Evolutionary conservation across 2,329 filamentous ascomycete species (phyloP), one percentile per base, ranked within the genome.

Genomic region (Allantophomopsis cytisporea): DNA sequence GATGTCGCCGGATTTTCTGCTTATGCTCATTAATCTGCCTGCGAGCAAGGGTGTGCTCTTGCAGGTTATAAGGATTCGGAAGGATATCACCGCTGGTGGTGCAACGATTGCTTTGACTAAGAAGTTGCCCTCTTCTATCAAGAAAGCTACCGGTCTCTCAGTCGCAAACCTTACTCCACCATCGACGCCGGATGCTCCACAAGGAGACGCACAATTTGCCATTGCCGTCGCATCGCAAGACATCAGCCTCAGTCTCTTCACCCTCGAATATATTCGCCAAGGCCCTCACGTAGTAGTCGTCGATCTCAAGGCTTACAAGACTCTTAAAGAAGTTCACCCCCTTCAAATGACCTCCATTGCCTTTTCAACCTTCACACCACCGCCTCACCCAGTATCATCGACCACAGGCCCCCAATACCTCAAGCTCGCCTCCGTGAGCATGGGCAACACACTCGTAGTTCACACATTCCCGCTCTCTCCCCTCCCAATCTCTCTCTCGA

Each of bases 211-310:
- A 36, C 86, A 95, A 59, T 82, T 86, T 47, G 73, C 82, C 36
- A 69, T 94, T 47, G 88, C 87, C 6, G 76, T 93, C 12, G 83
- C 83, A 2, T 81, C 80, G 7, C 81, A 83, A 50, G 83, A 93
- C 56, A 76, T 78, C 43, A 86, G 84, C 10, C 79, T 94, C 47
- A 75, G 74, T 5, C 63, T 94, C 20, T 82, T 80, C 58, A 88
- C 84, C 1, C 63, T 94, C 42, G 82, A 93, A 47, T 83, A 85
- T 54, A 65, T 65, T 42, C 55, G 60, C 14, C 57, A 64, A 23
- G 56, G 56, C 16, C 56, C 57, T 7, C 56, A 74, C 36, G 65
- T 69, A 32, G 56, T 78, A 30, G 58, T 78, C 34, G 52, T 61
- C 40, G 62, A 71, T 43, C 61, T 79, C 31, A 59, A 68, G 43